Conservation (phyloP, 2,329 filamentous ascomycete species). For the Pseudopyricularia cyperi region DNA sequence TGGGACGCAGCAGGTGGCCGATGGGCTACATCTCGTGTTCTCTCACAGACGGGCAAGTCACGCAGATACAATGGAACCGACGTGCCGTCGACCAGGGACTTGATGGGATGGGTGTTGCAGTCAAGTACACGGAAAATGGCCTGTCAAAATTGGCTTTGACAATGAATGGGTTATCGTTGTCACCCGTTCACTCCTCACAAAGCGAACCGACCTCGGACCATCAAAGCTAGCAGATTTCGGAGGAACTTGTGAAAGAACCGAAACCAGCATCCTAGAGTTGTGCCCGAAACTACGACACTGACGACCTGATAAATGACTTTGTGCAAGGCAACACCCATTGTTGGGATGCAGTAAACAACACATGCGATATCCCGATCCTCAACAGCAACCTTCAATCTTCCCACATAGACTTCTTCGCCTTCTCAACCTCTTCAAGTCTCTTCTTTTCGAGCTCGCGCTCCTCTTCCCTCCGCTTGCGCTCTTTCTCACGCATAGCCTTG, state of each 20-base stretch:
- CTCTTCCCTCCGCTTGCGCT: conserved; percentile 61
- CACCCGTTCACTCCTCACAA: not conserved
- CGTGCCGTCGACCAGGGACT: conserved; percentile 49
- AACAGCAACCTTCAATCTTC: conserved; percentile 39
- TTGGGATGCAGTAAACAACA: not conserved
- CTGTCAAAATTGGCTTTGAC: conserved; percentile 34
- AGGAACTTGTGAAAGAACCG: not conserved
- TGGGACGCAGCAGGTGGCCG: conserved; percentile 54
- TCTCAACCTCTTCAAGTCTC: conserved; percentile 53
- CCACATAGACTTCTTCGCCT: conserved; percentile 78
- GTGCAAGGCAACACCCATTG: not conserved
- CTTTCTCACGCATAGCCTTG: conserved; percentile 67
- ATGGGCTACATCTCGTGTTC: conserved; percentile 59
- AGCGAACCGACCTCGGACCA: not conserved
- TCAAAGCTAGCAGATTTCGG: not conserved
- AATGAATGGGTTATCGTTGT: conserved; percentile 30
- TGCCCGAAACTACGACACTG: too few species aligned
- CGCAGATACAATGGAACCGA: conserved; percentile 63
- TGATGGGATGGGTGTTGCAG: conserved; percentile 40
- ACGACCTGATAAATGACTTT: not conserved
- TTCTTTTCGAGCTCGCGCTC: conserved; percentile 53
- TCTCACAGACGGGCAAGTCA: conserved; percentile 36
- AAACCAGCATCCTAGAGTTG: too few species aligned
- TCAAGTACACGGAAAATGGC: conserved; percentile 23
- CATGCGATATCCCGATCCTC: too few species aligned